Conservation (phyloP, 768 basidiomycete genomes). For the Agaricus blazei region DNA sequence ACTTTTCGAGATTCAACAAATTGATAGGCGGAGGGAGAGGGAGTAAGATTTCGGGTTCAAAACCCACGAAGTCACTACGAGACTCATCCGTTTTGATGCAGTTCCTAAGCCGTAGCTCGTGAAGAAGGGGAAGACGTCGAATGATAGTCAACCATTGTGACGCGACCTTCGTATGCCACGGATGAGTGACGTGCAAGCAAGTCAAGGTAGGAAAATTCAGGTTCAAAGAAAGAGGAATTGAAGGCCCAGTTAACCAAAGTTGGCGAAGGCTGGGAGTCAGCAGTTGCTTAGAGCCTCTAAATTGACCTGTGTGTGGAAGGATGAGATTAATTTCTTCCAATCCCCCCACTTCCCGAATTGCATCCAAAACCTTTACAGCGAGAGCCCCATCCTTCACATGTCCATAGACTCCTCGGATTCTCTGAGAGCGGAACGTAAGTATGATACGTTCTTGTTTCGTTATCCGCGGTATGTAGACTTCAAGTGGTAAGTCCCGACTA, state of each 20-base stretch:
- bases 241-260: slow-evolving; percentile 3
- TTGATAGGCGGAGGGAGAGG: not conserved
- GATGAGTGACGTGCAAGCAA: not conserved
- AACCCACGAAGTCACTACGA: not conserved
- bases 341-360: not conserved
- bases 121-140: slow-evolving; percentile 1
- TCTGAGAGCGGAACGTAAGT: not conserved
- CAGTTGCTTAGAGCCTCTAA: not conserved
- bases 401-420: slow-evolving; percentile 1
- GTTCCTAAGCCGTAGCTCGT: not conserved
- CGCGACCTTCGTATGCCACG: not conserved
- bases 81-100: not conserved
- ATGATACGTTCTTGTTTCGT: not conserved
- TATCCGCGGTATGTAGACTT: not conserved
- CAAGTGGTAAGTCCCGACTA: not conserved
- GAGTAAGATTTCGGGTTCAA: too few relatives aligned
- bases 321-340: slow-evolving; percentile 2
- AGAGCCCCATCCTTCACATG: not conserved
- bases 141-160: not conserved
- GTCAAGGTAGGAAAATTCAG: not conserved
- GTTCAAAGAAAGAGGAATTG: slow-evolving; percentile 2
- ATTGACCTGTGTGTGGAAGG: too few relatives aligned
- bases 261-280: not conserved
- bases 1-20: not conserved
- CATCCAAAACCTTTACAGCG: not conserved